Evolutionary conservation across 176 grass and related monocot species (phyloP).

Genomic region (Cymbopogon citratus): DNA sequence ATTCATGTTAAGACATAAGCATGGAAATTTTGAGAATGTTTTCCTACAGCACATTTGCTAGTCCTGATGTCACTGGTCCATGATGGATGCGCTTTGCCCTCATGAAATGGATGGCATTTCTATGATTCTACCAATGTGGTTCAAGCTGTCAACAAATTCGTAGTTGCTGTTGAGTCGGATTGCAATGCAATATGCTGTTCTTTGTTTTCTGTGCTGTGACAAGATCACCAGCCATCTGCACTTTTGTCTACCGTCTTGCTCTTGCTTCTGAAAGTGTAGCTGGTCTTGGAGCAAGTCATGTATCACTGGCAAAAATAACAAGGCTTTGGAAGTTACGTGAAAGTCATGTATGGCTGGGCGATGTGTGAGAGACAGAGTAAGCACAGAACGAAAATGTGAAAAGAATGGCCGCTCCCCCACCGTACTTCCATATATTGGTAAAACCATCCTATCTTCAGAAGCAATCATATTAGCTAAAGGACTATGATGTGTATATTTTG

Average conservation of each 20-base stretch:
- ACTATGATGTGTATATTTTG: no score
- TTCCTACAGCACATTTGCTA: neutral
- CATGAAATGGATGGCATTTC: neutral
- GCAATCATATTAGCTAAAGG: no score
- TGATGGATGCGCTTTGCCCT: neutral
- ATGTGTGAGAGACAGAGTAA: neutral
- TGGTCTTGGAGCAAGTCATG: no score
- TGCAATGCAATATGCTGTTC: neutral
- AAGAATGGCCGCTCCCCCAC: no score
- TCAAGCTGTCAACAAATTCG: neutral
- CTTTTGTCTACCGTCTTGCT: neutral
- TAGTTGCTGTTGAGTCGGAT: neutral
- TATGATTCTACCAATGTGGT: neutral
- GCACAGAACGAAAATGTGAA: no score
- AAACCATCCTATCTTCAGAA: no score
- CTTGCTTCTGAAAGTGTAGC: neutral
- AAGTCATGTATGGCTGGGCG: neutral
- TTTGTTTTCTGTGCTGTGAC: neutral
- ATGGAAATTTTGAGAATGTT: slow-evolving; percentile 12
- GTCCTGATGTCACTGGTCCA: neutral
- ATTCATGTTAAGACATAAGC: neutral
- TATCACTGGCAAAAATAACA: neutral
- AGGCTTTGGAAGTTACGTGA: no score
- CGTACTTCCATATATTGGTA: no score
- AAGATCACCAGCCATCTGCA: no score